Evolutionary conservation across 2,329 filamentous ascomycete species (phyloP).

Genomic region (Stylonectria norvegica): DNA sequence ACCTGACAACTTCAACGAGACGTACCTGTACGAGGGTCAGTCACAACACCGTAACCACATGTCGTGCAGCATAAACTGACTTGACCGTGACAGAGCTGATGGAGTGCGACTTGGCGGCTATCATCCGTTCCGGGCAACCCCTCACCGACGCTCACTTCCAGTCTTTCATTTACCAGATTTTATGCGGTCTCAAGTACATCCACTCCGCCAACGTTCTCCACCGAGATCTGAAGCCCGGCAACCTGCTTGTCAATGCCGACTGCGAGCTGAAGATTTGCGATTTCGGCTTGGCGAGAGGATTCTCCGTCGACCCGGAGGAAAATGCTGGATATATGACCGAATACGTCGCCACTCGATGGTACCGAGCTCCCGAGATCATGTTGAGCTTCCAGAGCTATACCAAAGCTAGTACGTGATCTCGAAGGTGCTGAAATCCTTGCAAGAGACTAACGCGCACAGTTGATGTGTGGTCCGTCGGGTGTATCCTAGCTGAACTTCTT

Average conservation of each 20-base stretch:
- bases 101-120: constrained; percentile 97
- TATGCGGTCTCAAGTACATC: constrained; percentile 98
- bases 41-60: constrained; percentile 6
- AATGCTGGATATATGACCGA: constrained; percentile 99
- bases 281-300: constrained; percentile 93
- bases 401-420: constrained; percentile 83
- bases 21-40: constrained; percentile 95
- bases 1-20: constrained; percentile 98
- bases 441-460: constrained; percentile 54
- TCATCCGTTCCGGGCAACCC: constrained; percentile 94
- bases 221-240: constrained; percentile 94
- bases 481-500: constrained; percentile 92
- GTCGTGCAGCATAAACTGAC: constrained; percentile 17
- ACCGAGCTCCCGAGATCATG: constrained; percentile 94
- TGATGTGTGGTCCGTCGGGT: constrained; percentile 98
- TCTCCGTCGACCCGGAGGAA: constrained; percentile 95
- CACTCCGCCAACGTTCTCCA: constrained; percentile 98
- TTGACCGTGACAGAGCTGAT: constrained; percentile 70
- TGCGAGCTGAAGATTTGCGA: constrained; percentile 99
- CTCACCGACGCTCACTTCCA: constrained; percentile 98
- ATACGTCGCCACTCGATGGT: constrained; percentile 98
- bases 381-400: constrained; percentile 99
- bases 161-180: constrained; percentile 99
- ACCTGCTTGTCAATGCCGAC: constrained; percentile 95
- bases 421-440: background rate